phyloP scores from a whole-genome alignment of 2,329 filamentous ascomycete species.

The Huntiella bhutanensis region DNA sequence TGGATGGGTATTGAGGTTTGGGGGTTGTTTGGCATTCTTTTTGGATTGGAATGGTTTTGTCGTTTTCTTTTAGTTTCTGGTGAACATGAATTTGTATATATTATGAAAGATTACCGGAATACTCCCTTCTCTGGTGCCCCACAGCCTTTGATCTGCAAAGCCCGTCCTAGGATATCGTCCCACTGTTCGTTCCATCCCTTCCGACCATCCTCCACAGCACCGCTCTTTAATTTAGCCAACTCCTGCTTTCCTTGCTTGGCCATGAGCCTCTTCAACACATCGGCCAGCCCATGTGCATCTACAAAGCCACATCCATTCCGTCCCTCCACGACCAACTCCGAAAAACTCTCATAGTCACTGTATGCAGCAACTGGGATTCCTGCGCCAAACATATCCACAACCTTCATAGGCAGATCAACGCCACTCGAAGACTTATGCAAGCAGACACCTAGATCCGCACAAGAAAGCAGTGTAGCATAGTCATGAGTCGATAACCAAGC shows the following conservation, averaged over 20 bases:
- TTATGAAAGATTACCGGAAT: not conserved
- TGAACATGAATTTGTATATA: not conserved
- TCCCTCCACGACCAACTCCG: slow-evolving; percentile 74
- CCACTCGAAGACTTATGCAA: slow-evolving; percentile 87
- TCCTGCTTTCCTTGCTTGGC: slow-evolving; percentile 28
- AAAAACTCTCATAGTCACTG: slow-evolving; percentile 68
- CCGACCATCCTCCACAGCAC: slow-evolving; percentile 55
- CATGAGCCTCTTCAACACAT: slow-evolving; percentile 47
- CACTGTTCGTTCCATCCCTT: slow-evolving; percentile 85
- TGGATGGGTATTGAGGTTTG: too few species aligned
- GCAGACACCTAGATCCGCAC: slow-evolving; percentile 76
- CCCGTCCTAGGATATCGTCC: slow-evolving; percentile 58
- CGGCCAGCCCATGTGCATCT: slow-evolving; percentile 44
- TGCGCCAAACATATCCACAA: slow-evolving; percentile 96
- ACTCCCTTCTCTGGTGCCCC: too few species aligned
- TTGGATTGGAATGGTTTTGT: not conserved
- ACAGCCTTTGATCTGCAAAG: slow-evolving; percentile 27
- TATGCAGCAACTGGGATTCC: slow-evolving; percentile 83
- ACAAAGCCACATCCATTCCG: slow-evolving; percentile 75
- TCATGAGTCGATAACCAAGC: slow-evolving; percentile 72
- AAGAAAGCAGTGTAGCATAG: slow-evolving; percentile 68
- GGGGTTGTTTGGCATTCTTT: not conserved
- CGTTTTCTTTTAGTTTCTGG: too few species aligned
- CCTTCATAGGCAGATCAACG: slow-evolving; percentile 95
- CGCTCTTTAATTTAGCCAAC: slow-evolving; percentile 42